Evolutionary conservation across 495 filamentous ascomycete genomes (phyloP).

Genomic region (Daldinia concentrica): DNA sequence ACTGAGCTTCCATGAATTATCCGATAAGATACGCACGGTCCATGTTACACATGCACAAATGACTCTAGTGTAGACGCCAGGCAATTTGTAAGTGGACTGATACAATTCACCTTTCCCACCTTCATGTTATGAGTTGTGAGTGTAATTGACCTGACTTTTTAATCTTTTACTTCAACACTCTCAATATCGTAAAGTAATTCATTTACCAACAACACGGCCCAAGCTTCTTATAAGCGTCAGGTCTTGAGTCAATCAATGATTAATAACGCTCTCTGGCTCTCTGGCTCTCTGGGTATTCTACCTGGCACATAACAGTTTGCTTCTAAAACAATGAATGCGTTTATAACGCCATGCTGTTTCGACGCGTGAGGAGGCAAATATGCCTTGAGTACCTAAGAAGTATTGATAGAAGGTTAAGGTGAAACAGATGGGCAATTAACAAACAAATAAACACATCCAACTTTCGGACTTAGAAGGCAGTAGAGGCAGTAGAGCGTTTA

Average conservation of each 20-base stretch:
- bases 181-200: too few species aligned
- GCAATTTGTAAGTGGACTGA: background rate
- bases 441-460: conserved; percentile 17
- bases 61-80: background rate
- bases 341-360: conserved; percentile 24
- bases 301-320: conserved; percentile 23
- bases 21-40: conserved; percentile 16
- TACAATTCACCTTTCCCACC: background rate
- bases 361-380: conserved; percentile 16
- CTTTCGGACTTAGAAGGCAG: conserved; percentile 7
- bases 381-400: conserved; percentile 16
- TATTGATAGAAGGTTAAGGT: conserved; percentile 37
- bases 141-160: conserved; percentile 7
- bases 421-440: conserved; percentile 32
- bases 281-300: conserved; percentile 11
- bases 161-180: background rate
- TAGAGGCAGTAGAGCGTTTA: background rate
- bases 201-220: background rate
- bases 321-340: conserved; percentile 33
- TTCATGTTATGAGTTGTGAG: background rate
- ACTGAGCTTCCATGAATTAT: conserved; percentile 27
- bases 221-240: conserved; percentile 25
- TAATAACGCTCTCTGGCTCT: conserved; percentile 16
- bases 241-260: conserved; percentile 8
- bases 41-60: background rate